A percentile compares a stretch with the other conserved stretches of the same genome.
phyloP scores from a whole-genome alignment of 306 rosid species.

The Vicia sativa region DNA sequence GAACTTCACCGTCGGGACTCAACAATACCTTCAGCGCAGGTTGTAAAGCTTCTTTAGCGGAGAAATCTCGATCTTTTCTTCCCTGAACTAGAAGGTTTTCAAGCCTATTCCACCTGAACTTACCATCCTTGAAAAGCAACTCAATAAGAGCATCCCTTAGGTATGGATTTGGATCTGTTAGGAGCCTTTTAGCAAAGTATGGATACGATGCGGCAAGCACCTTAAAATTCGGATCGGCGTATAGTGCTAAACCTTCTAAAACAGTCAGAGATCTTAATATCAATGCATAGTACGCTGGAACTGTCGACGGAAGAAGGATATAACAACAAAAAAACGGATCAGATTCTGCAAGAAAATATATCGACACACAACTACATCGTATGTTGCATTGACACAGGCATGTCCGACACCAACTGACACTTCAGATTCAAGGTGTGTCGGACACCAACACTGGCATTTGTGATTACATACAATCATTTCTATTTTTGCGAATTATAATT shows the following conservation, averaged over 20 bases:
- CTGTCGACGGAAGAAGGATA: constrained; percentile 52
- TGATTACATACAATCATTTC: neutral
- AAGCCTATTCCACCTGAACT: constrained; percentile 91
- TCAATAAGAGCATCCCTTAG: constrained; percentile 94
- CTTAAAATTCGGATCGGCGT: constrained; percentile 97
- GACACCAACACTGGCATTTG: neutral
- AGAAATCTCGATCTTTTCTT: constrained; percentile 82
- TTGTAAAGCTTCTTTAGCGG: constrained; percentile 87
- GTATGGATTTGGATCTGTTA: constrained; percentile 96
- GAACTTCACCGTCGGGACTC: constrained; percentile 79
- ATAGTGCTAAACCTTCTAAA: constrained; percentile 90
- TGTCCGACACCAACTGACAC: neutral
- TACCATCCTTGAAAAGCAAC: constrained; percentile 89
- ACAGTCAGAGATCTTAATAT: constrained; percentile 93
- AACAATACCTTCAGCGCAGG: constrained; percentile 83
- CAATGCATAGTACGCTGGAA: constrained; percentile 93
- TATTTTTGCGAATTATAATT: neutral
- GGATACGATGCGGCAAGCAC: constrained; percentile 98
- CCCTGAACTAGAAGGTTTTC: constrained; percentile 89
- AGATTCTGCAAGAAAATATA: constrained; percentile 40
- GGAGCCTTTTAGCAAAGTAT: constrained; percentile 93
- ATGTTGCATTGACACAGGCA: neutral
- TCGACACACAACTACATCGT: constrained; percentile 4
- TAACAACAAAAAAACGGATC: constrained; percentile 36
- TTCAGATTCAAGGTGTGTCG: too few species aligned